Evolutionary conservation across 179 eudicot genomes (phyloP).

Genomic region (Silene coronaria): DNA sequence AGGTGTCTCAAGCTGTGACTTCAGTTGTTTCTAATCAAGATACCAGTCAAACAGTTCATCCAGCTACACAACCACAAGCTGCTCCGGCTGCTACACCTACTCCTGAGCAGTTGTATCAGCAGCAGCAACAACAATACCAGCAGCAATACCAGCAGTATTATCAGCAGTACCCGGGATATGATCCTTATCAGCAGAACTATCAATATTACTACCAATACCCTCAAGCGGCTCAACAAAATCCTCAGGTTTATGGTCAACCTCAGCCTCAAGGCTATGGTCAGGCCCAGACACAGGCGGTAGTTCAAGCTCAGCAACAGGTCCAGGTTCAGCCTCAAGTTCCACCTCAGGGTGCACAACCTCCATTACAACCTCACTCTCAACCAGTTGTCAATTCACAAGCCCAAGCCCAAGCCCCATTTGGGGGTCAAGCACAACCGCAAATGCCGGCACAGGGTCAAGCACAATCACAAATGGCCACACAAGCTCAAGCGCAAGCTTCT

Average conservation of each 20-base stretch:
- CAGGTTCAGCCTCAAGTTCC: conserved; percentile 26
- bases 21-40: conserved; percentile 40
- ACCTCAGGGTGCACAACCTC: conserved; percentile 30
- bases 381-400: conserved; percentile 29
- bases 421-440: conserved; percentile 27
- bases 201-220: conserved; percentile 69
- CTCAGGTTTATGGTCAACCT: conserved; percentile 37
- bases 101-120: conserved; percentile 80
- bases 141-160: conserved; percentile 54
- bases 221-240: conserved; percentile 51
- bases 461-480: conserved; percentile 26
- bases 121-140: conserved; percentile 54
- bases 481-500: conserved; percentile 31
- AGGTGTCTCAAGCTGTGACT: conserved; percentile 39
- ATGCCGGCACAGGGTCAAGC: conserved; percentile 30
- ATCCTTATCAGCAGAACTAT: conserved; percentile 77
- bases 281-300: conserved; percentile 34
- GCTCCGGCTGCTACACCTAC: conserved; percentile 51
- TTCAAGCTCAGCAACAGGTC: conserved; percentile 29
- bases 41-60: conserved; percentile 38
- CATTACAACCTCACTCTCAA: conserved; percentile 36
- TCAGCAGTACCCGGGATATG: conserved; percentile 88
- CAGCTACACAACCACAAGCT: conserved; percentile 43
- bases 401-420: conserved; percentile 28
- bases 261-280: conserved; percentile 34